phyloP scores from a whole-genome alignment of 2,329 filamentous ascomycete species.

The Colletotrichum orchidophilum region DNA sequence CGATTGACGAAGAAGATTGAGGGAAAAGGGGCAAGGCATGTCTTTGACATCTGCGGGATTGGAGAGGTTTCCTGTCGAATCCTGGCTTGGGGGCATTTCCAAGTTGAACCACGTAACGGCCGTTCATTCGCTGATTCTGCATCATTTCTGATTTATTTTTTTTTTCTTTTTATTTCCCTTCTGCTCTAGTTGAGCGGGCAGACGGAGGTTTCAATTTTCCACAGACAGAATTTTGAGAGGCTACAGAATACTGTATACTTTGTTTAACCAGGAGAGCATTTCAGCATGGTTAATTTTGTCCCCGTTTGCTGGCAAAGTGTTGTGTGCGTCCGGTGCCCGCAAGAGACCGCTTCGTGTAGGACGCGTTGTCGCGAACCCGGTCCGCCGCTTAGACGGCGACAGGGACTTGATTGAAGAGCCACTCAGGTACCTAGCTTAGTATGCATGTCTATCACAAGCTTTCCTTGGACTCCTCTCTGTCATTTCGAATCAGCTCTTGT shows the following conservation, averaged over 20 bases:
- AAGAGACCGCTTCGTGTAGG: neutral
- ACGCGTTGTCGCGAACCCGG: constrained; percentile 3
- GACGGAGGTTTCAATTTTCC: constrained; percentile 11
- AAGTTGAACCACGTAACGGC: constrained; percentile 34
- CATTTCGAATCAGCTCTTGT: neutral
- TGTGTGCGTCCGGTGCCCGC: constrained; percentile 7
- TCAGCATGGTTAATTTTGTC: constrained; percentile 22
- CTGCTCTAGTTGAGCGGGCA: constrained; percentile 3
- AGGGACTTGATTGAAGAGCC: constrained; percentile 21
- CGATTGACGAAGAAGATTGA: neutral
- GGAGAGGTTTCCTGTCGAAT: constrained; percentile 26
- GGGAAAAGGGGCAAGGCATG: neutral
- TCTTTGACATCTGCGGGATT: constrained; percentile 16
- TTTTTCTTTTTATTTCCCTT: neutral
- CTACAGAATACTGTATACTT: constrained; percentile 13
- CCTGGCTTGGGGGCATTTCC: constrained; percentile 17
- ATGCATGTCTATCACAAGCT: neutral
- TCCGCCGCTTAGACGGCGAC: constrained; percentile 24
- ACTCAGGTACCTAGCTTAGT: constrained; percentile 2
- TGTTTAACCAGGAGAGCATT: constrained; percentile 3
- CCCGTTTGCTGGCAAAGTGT: constrained; percentile 5
- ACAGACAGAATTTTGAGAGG: constrained; percentile 12
- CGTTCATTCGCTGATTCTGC: constrained; percentile 28
- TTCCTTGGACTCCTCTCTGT: neutral
- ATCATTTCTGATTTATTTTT: neutral